phyloP scores from a whole-genome alignment of 768 basidiomycete species.

The Mycena venus region DNA sequence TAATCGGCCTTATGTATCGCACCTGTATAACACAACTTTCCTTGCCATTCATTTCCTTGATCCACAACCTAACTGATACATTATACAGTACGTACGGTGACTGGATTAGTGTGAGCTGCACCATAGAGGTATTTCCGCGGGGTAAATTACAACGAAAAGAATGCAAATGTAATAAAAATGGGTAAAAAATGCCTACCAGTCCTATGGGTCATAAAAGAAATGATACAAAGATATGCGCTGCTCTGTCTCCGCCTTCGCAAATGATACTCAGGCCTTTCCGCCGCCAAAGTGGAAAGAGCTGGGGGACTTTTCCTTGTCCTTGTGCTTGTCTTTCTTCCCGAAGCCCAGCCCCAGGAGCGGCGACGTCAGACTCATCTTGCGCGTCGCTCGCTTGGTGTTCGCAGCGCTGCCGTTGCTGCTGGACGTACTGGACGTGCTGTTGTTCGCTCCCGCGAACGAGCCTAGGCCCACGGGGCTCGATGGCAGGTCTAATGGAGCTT shows the following conservation, averaged over 20 bases:
- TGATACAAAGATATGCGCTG: neutral
- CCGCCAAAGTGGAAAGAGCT: constrained; percentile 31
- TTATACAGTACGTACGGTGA: constrained; percentile 36
- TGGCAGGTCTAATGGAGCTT: constrained; percentile 24
- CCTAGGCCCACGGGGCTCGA: constrained; percentile 36
- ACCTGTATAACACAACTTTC: neutral
- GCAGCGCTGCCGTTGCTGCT: constrained; percentile 33
- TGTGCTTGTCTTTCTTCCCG: constrained; percentile 66
- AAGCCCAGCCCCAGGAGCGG: constrained; percentile 73
- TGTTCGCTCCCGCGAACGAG: constrained; percentile 27
- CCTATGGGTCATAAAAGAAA: constrained; percentile 22
- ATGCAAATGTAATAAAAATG: constrained; percentile 44
- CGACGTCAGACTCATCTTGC: constrained; percentile 79
- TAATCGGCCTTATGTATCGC: neutral
- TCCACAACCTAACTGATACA: constrained; percentile 28
- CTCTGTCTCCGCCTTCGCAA: neutral
- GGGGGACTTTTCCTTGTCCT: constrained; percentile 53
- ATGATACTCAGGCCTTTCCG: constrained; percentile 19
- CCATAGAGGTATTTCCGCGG: constrained; percentile 31
- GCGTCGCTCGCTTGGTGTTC: constrained; percentile 58
- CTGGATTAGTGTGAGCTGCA: constrained; percentile 36
- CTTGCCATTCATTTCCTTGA: neutral
- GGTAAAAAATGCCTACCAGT: constrained; percentile 34
- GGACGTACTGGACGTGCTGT: constrained; percentile 33
- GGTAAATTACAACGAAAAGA: constrained; percentile 29